A percentile compares a stretch with the other conserved stretches of the same genome.
phyloP scores from a whole-genome alignment of 2,329 filamentous ascomycete genomes.

The Epichloe uncinata region DNA sequence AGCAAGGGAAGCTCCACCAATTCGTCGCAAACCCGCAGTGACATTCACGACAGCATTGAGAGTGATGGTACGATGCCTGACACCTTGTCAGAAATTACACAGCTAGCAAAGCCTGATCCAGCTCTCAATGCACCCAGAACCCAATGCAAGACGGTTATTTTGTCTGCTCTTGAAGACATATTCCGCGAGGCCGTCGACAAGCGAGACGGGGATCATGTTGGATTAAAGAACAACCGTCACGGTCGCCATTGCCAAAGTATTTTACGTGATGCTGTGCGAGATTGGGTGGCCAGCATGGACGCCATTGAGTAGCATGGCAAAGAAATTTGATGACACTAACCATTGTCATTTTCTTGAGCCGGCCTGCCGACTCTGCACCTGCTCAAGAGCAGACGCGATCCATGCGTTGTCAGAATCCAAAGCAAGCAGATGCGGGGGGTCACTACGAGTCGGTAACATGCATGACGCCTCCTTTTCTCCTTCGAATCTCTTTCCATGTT shows the following conservation, averaged over 20 bases:
- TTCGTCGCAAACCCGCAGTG: conserved; percentile 19
- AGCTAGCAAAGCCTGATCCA: conserved; percentile 18
- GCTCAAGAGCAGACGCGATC: too few relatives aligned
- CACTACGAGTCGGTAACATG: background rate
- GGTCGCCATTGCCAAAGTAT: conserved; percentile 28
- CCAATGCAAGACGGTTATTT: conserved; percentile 55
- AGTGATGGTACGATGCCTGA: conserved; percentile 16
- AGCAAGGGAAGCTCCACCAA: conserved; percentile 18
- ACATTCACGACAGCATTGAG: conserved; percentile 16
- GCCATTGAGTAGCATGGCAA: conserved; percentile 13
- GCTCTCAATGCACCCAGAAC: conserved; percentile 45
- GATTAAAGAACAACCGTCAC: conserved; percentile 13
- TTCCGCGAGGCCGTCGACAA: conserved; percentile 50
- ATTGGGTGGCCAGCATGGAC: conserved; percentile 39
- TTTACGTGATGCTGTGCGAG: conserved; percentile 41
- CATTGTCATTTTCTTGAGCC: too few relatives aligned
- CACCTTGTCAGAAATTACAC: conserved; percentile 17
- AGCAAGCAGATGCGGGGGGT: too few relatives aligned
- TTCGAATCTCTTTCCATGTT: background rate
- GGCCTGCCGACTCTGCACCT: background rate
- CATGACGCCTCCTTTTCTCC: background rate
- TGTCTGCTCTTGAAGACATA: conserved; percentile 55
- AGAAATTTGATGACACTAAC: background rate
- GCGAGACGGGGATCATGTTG: conserved; percentile 26
- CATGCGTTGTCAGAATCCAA: too few relatives aligned